Evolutionary conservation across 176 grass and related monocot species (phyloP).

Genomic region (Lolium perenne): DNA sequence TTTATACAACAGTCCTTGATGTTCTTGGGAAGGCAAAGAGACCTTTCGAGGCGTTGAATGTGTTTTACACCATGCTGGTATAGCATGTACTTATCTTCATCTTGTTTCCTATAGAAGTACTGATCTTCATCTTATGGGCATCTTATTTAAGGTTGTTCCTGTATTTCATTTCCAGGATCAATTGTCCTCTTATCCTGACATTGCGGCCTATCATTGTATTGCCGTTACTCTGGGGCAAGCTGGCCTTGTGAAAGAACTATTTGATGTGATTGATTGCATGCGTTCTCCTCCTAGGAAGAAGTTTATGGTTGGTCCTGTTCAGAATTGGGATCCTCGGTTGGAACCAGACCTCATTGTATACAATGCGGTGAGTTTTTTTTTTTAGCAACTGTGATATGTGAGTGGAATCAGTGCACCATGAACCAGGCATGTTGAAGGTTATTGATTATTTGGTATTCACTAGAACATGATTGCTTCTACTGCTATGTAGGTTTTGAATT

Average conservation of each 20-base stretch:
- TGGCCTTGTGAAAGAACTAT: constrained; percentile 95
- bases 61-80: constrained; percentile 95
- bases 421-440: constrained; percentile 13
- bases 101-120: constrained; percentile 15
- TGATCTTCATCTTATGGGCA: constrained; percentile 23
- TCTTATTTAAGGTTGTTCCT: constrained; percentile 28
- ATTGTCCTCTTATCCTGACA: constrained; percentile 90
- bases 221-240: constrained; percentile 88
- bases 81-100: constrained; percentile 35
- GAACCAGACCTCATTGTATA: constrained; percentile 96
- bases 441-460: constrained; percentile 32
- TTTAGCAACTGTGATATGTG: constrained; percentile 14
- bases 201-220: constrained; percentile 94
- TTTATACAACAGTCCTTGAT: constrained; percentile 90
- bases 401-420: constrained; percentile 15
- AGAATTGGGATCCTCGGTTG: constrained; percentile 83
- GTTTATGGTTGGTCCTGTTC: constrained; percentile 67
- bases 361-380: constrained; percentile 71
- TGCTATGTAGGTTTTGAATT: constrained; percentile 80
- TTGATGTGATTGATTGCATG: constrained; percentile 98
- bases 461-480: constrained; percentile 32
- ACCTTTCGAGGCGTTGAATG: constrained; percentile 81
- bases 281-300: constrained; percentile 71
- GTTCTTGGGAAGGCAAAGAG: constrained; percentile 96
- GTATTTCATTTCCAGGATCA: constrained; percentile 73